A percentile compares a stretch with the other conserved stretches of the same genome.
These are phyloP conservation scores for Coemansia sp. DNA, from an alignment of 192 early-diverging fungal genomes.

Conservation along the genomic window DNA sequence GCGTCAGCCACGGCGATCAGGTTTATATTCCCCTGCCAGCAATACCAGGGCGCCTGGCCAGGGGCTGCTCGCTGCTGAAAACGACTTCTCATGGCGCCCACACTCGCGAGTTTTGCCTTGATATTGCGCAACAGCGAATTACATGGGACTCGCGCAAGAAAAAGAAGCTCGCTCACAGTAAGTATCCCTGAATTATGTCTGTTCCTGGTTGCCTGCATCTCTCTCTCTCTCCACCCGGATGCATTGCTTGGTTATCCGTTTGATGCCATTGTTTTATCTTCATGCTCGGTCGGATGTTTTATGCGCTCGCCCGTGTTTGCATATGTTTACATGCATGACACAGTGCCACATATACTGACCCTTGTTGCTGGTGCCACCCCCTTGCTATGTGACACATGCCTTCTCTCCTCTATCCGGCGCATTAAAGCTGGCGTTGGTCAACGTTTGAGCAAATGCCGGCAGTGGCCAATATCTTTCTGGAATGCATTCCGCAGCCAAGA, in stretches of 20 bases:
- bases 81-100: conserved; percentile 44
- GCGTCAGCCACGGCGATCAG: conserved; percentile 14
- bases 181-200: conserved; percentile 14
- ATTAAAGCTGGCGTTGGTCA: background rate
- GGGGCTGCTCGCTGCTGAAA: conserved; percentile 48
- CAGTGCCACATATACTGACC: background rate
- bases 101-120: conserved; percentile 48
- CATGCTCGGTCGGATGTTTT: background rate
- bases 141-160: conserved; percentile 56
- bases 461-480: background rate
- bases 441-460: background rate
- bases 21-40: conserved; percentile 17
- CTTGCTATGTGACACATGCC: background rate
- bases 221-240: background rate
- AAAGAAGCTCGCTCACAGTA: conserved; percentile 55
- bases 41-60: conserved; percentile 40
- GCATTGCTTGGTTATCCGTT: background rate
- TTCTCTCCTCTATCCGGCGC: background rate
- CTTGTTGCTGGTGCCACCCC: background rate
- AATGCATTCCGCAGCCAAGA: conserved; percentile 1
- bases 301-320: background rate
- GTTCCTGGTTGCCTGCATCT: background rate
- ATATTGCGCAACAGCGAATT: conserved; percentile 55
- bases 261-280: background rate
- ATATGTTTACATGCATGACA: conserved; percentile 3